Conservation (phyloP, 345 rosid genomes). For the Rhodamnia argentea region DNA sequence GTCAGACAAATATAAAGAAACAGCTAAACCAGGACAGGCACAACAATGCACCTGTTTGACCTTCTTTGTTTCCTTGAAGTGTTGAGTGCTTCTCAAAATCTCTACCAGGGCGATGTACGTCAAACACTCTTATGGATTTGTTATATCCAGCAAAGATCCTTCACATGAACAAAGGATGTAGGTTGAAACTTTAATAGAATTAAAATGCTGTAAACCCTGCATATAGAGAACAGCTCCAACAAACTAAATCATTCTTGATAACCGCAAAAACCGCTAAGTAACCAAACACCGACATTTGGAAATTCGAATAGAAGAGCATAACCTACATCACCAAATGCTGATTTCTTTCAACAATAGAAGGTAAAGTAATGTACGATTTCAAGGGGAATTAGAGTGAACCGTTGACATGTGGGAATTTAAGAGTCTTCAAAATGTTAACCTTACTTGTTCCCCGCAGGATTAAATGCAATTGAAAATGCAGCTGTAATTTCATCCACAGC, state of each 20-base stretch:
- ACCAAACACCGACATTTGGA: neutral
- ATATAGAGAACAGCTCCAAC: neutral
- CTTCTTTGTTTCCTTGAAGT: conserved; percentile 74
- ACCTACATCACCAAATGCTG: neutral
- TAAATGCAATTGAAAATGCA: conserved; percentile 79
- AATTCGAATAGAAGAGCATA: neutral
- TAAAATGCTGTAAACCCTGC: neutral
- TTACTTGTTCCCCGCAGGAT: conserved; percentile 85
- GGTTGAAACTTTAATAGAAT: neutral
- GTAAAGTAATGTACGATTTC: neutral
- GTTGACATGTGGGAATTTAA: neutral
- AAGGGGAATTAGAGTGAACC: neutral
- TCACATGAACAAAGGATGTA: conserved; percentile 5
- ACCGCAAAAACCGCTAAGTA: neutral
- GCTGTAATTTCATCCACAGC: conserved; percentile 93
- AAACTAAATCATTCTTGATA: neutral
- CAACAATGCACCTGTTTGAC: conserved; percentile 63
- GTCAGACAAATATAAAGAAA: neutral
- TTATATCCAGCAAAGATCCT: conserved; percentile 95
- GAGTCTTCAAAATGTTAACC: conserved; percentile 1
- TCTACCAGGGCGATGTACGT: conserved; percentile 94
- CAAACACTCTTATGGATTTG: conserved; percentile 74
- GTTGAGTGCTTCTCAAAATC: conserved; percentile 71
- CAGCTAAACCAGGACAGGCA: neutral
- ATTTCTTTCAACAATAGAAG: neutral